Conservation (phyloP, 2,329 filamentous ascomycete species). For the Zymoseptoria brevis region DNA sequence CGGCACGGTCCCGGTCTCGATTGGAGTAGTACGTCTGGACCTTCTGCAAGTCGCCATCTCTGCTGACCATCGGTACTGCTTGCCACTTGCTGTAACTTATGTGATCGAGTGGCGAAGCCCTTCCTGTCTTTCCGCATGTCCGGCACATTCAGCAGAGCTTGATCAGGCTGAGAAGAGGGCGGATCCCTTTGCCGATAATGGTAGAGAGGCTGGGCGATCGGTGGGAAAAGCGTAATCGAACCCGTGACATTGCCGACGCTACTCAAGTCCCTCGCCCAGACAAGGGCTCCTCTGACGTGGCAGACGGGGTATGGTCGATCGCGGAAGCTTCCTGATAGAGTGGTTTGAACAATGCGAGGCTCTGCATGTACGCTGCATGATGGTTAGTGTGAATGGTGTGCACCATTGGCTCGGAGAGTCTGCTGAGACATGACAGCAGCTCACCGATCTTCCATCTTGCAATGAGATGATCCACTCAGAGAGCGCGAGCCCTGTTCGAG, state of each 20-base stretch:
- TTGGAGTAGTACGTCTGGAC: constrained; percentile 13
- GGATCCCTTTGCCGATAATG: constrained; percentile 5
- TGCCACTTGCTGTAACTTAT: constrained; percentile 34
- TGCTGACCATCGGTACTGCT: constrained; percentile 33
- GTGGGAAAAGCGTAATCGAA: constrained; percentile 6
- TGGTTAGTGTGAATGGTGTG: neutral
- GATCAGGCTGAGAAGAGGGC: constrained; percentile 1
- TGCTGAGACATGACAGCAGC: constrained; percentile 4
- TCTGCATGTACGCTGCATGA: constrained; percentile 12
- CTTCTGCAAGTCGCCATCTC: constrained; percentile 10
- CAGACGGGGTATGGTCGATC: constrained; percentile 32
- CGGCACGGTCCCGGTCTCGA: constrained; percentile 9
- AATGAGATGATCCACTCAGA: neutral
- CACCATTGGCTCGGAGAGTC: neutral
- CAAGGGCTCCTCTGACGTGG: constrained; percentile 47
- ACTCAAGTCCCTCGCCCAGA: constrained; percentile 29
- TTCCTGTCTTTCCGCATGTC: constrained; percentile 33
- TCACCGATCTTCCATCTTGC: neutral
- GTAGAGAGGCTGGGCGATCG: constrained; percentile 15
- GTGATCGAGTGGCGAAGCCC: constrained; percentile 37
- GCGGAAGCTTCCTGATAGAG: neutral
- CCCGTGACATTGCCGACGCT: neutral
- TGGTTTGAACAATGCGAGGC: neutral
- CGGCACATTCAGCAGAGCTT: constrained; percentile 19
- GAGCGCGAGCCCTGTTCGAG: neutral